Percentiles rank a stretch among this genome's conserved stretches.
These are phyloP conservation scores for Globisporangium megalacanthum DNA, from an alignment of 352 stramenopile genomes.

Conservation along the genomic window DNA sequence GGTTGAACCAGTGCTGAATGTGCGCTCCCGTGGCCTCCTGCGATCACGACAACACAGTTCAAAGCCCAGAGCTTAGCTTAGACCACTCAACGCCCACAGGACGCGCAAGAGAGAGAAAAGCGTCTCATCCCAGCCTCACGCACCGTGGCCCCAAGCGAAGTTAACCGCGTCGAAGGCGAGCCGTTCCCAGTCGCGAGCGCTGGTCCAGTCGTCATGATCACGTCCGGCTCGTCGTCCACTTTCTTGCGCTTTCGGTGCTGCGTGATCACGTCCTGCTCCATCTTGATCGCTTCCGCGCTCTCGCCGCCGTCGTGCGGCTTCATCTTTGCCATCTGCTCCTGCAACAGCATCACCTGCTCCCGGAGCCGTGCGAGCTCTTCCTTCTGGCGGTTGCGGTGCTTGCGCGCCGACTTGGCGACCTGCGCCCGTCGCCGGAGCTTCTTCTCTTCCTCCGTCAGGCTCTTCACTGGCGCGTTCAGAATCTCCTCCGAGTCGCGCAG, in stretches of 20 bases:
- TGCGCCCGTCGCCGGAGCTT: conserved; percentile 73
- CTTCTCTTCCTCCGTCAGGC: conserved; percentile 79
- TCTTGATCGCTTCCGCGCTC: conserved; percentile 35
- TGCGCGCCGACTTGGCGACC: conserved; percentile 77
- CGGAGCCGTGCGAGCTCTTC: conserved; percentile 67
- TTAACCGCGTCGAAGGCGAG: conserved; percentile 17
- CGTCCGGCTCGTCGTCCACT: conserved; percentile 32
- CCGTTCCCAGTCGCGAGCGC: background rate
- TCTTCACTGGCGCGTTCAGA: conserved; percentile 74
- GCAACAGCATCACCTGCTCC: conserved; percentile 66
- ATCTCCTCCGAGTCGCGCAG: conserved; percentile 69
- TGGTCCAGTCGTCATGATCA: conserved; percentile 3
- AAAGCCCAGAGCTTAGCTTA: background rate
- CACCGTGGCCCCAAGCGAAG: conserved; percentile 18
- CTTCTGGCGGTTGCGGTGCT: conserved; percentile 80
- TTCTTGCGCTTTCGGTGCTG: conserved; percentile 75
- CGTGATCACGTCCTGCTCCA: conserved; percentile 52
- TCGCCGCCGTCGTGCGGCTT: conserved; percentile 30
- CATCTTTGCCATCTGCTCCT: conserved; percentile 79
- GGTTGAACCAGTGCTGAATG: conserved; percentile 68
- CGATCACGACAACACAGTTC: background rate
- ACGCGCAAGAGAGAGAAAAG: background rate
- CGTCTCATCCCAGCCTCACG: background rate
- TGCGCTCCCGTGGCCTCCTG: conserved; percentile 24
- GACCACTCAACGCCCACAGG: background rate